Evolutionary conservation across 2,329 filamentous ascomycete genomes (phyloP).

Genomic region (Ophiostoma sp.): DNA sequence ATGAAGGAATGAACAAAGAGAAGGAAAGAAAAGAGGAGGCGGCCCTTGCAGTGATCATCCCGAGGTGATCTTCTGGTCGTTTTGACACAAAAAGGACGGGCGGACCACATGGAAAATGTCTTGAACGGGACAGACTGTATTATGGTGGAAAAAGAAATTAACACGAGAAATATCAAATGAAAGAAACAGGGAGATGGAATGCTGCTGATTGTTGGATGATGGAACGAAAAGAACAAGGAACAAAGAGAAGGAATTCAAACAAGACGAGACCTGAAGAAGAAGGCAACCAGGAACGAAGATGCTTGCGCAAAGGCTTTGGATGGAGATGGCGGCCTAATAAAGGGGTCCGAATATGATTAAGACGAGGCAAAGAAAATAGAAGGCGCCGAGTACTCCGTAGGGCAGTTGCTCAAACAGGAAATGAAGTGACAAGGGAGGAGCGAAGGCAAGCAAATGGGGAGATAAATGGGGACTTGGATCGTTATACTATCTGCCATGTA

Average conservation of each 20-base stretch:
- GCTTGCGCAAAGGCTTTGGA: background rate
- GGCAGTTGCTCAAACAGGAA: conserved; percentile 22
- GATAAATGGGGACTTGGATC: background rate
- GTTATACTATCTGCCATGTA: background rate
- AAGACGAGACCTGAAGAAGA: background rate
- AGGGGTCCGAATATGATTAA: background rate
- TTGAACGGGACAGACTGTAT: background rate
- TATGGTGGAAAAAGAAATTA: background rate
- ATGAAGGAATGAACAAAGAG: too few species aligned
- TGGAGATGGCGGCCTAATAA: background rate
- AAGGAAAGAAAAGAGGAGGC: background rate
- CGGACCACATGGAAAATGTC: conserved; percentile 7
- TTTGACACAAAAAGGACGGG: conserved; percentile 5
- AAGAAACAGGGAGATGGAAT: background rate
- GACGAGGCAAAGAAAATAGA: conserved; percentile 14
- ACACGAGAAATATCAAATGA: background rate
- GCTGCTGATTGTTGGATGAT: background rate
- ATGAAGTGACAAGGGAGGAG: conserved; percentile 15
- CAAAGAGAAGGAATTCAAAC: background rate
- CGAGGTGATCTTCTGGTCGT: background rate
- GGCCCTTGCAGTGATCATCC: conserved; percentile 10
- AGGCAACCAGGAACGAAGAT: background rate
- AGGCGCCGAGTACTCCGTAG: conserved; percentile 8
- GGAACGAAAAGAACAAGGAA: background rate
- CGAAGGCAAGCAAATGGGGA: background rate